Evolutionary conservation across 305 asterid species (phyloP).

Genomic region (Fraxinus greggii): DNA sequence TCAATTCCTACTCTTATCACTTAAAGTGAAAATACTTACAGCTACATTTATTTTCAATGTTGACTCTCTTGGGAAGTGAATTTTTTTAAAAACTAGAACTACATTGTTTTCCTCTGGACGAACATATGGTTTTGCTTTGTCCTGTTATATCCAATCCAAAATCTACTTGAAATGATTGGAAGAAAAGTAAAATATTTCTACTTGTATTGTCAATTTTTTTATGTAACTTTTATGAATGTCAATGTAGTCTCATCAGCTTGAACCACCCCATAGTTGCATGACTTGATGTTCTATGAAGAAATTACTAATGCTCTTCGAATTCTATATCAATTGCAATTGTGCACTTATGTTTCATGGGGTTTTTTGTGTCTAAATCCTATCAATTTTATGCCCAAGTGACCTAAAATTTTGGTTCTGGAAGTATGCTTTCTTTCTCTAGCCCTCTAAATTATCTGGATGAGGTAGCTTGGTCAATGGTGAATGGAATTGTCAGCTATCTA

Average conservation of each 20-base stretch:
- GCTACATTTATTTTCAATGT: not conserved
- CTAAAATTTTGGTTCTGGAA: not conserved
- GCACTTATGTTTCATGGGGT: not conserved
- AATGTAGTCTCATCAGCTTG: not conserved
- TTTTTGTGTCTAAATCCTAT: not conserved
- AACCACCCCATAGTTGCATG: not conserved
- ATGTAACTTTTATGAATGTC: not conserved
- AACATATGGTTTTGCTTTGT: not conserved
- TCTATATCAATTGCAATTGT: not conserved
- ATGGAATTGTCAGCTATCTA: not conserved
- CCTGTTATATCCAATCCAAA: not conserved
- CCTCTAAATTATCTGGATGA: not conserved
- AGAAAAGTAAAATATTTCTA: not conserved
- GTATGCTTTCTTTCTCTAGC: not conserved
- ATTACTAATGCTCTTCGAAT: not conserved
- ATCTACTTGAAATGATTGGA: not conserved
- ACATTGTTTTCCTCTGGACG: not conserved
- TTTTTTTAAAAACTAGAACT: not conserved
- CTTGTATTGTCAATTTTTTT: not conserved
- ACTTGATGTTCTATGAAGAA: not conserved
- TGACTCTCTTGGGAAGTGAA: not conserved
- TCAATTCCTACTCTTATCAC: not conserved
- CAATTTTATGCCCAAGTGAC: not conserved
- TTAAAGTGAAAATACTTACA: not conserved
- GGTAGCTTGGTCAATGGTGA: not conserved